A percentile compares a stretch with the other conserved stretches of the same genome.
phyloP scores from a whole-genome alignment of 495 filamentous ascomycete genomes.

The Tuber indicum region DNA sequence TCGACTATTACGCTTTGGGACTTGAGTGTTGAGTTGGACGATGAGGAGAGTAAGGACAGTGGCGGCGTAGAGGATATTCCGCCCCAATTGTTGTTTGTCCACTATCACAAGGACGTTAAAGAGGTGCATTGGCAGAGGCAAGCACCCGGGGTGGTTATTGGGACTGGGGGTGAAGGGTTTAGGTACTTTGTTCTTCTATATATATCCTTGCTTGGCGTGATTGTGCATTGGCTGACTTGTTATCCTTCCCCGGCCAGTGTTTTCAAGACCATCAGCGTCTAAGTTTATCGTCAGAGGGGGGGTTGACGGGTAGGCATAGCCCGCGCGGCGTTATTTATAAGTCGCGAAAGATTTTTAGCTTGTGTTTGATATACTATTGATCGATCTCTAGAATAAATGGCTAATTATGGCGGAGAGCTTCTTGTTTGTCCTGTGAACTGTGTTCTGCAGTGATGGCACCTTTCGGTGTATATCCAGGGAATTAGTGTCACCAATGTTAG shows the following conservation, averaged over 20 bases:
- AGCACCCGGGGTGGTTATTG: slow-evolving; percentile 84
- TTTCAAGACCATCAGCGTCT: slow-evolving; percentile 64
- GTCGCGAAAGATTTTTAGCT: neutral
- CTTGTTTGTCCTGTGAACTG: neutral
- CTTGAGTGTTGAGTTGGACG: slow-evolving; percentile 89
- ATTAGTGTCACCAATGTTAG: neutral
- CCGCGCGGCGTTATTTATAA: neutral
- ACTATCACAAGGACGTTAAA: slow-evolving; percentile 90
- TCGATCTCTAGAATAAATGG: neutral
- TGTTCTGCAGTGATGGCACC: neutral
- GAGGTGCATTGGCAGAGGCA: slow-evolving; percentile 96
- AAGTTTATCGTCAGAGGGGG: neutral
- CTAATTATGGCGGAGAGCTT: neutral
- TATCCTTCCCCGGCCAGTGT: slow-evolving; percentile 46
- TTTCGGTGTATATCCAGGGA: neutral
- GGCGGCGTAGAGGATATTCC: slow-evolving; percentile 83
- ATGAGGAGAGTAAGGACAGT: slow-evolving; percentile 87
- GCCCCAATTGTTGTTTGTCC: slow-evolving; percentile 89
- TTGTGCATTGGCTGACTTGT: slow-evolving; percentile 1
- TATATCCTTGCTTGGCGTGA: neutral
- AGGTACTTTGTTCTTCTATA: slow-evolving; percentile 47
- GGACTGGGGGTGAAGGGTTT: slow-evolving; percentile 81
- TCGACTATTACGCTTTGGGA: slow-evolving; percentile 95
- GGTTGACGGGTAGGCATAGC: neutral
- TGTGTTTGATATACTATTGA: neutral